Percentiles rank a stretch among this genome's conserved stretches.
phyloP scores from a whole-genome alignment of 345 rosid species.

The Salix viminalis region DNA sequence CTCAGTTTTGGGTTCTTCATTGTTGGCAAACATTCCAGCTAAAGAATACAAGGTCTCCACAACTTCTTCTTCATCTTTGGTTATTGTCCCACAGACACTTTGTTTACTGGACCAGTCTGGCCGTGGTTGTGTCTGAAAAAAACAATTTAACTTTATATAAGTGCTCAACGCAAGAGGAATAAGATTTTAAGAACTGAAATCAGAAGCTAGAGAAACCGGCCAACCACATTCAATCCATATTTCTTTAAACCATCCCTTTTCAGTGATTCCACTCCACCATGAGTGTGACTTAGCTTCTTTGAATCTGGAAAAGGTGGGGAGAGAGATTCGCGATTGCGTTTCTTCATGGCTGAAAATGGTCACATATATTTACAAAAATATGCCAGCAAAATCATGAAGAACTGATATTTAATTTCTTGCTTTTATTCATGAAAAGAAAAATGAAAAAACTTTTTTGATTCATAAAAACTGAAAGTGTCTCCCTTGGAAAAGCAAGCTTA shows the following conservation, averaged over 20 bases:
- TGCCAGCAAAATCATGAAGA: slow-evolving; percentile 9
- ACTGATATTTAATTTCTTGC: background rate
- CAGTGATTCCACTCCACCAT: slow-evolving; percentile 32
- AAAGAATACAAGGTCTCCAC: slow-evolving; percentile 76
- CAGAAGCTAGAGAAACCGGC: slow-evolving; percentile 22
- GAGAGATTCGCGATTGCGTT: slow-evolving; percentile 51
- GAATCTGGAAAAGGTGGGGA: slow-evolving; percentile 47
- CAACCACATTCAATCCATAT: slow-evolving; percentile 47
- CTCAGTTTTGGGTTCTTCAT: slow-evolving; percentile 20
- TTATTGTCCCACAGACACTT: slow-evolving; percentile 38
- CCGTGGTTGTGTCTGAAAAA: slow-evolving; percentile 18
- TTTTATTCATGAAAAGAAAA: background rate
- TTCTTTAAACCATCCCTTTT: slow-evolving; percentile 41
- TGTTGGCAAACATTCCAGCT: slow-evolving; percentile 65
- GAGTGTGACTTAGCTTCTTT: slow-evolving; percentile 45
- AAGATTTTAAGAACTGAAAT: slow-evolving; percentile 5
- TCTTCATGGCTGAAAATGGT: slow-evolving; percentile 77
- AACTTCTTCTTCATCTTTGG: slow-evolving; percentile 95
- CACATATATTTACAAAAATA: slow-evolving; percentile 15
- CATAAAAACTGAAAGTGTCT: slow-evolving; percentile 24
- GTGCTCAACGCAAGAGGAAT: slow-evolving; percentile 1
- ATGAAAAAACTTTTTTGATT: slow-evolving; percentile 18
- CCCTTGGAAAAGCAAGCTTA: slow-evolving; percentile 28
- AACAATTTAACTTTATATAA: background rate
- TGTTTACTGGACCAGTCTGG: slow-evolving; percentile 13